Evolutionary conservation across 2,329 filamentous ascomycete genomes (phyloP).

Genomic region (Lasiodiplodia hormozganensis): DNA sequence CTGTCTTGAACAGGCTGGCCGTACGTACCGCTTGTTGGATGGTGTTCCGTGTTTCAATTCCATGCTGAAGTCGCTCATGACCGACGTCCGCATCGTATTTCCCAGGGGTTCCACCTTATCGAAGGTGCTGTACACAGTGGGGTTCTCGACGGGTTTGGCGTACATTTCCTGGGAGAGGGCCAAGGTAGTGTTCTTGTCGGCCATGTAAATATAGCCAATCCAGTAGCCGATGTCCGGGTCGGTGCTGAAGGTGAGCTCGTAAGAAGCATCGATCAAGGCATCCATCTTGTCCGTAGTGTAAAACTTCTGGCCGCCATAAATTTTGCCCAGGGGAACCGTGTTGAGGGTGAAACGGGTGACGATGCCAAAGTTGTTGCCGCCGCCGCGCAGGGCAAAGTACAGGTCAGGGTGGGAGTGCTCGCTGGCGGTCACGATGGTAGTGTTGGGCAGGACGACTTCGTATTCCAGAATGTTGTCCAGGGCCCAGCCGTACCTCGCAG

Average conservation of each 20-base stretch:
- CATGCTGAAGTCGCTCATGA: conserved; percentile 37
- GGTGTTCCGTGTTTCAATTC: conserved; percentile 31
- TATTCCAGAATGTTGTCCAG: conserved; percentile 13
- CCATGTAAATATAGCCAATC: conserved; percentile 12
- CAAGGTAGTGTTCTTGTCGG: conserved; percentile 32
- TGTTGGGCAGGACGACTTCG: conserved; percentile 20
- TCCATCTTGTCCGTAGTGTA: conserved; percentile 36
- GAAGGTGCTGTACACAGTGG: conserved; percentile 35
- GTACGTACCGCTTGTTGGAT: conserved; percentile 25
- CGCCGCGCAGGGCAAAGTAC: conserved; percentile 48
- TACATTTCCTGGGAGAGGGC: conserved; percentile 36
- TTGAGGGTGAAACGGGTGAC: conserved; percentile 43
- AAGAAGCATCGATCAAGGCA: conserved; percentile 33
- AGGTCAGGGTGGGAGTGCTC: conserved; percentile 35
- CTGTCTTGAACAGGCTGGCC: not conserved
- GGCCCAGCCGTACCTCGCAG: conserved; percentile 10
- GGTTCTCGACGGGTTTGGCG: conserved; percentile 36
- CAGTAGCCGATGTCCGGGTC: conserved; percentile 32
- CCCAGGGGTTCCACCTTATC: conserved; percentile 35
- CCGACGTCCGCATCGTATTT: conserved; percentile 35
- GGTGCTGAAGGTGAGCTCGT: conserved; percentile 33
- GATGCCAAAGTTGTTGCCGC: conserved; percentile 47
- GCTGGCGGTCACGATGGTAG: conserved; percentile 23
- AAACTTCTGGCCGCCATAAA: conserved; percentile 48
- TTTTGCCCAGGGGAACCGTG: conserved; percentile 16